phyloP scores from a whole-genome alignment of 2,329 filamentous ascomycete species.

The Diaporthe sp. region DNA sequence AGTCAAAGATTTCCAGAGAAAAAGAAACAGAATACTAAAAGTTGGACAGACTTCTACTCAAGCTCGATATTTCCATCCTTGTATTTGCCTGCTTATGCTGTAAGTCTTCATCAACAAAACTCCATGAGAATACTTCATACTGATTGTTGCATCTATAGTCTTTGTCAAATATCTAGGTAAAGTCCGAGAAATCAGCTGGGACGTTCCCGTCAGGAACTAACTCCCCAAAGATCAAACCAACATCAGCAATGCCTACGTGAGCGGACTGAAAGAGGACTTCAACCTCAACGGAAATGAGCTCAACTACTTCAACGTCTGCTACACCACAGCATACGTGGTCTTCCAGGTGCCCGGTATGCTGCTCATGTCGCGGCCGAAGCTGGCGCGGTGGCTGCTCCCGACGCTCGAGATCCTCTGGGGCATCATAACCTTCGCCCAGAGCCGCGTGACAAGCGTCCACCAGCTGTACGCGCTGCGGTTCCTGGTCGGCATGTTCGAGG shows the following conservation, averaged over 20 bases:
- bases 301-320: constrained; percentile 57
- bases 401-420: constrained; percentile 51
- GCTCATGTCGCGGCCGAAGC: constrained; percentile 49
- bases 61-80: constrained; percentile 51
- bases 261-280: constrained; percentile 56
- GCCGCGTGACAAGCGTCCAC: constrained; percentile 48
- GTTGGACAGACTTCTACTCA: constrained; percentile 49
- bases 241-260: constrained; percentile 55
- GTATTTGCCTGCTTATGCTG: constrained; percentile 52
- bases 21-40: background rate
- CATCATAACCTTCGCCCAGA: constrained; percentile 50
- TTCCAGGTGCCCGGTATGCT: constrained; percentile 52
- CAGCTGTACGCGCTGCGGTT: constrained; percentile 51
- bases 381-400: constrained; percentile 51
- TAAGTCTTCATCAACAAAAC: constrained; percentile 42
- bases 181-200: background rate
- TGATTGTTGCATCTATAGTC: constrained; percentile 43
- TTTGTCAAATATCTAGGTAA: constrained; percentile 53
- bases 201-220: background rate
- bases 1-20: background rate
- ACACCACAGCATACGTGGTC: constrained; percentile 56
- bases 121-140: background rate
- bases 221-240: constrained; percentile 49
- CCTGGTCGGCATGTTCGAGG: constrained; percentile 51
- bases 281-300: constrained; percentile 55